Evolutionary conservation across 345 rosid genomes (phyloP).

Genomic region (Bretschneidera sinensis): DNA sequence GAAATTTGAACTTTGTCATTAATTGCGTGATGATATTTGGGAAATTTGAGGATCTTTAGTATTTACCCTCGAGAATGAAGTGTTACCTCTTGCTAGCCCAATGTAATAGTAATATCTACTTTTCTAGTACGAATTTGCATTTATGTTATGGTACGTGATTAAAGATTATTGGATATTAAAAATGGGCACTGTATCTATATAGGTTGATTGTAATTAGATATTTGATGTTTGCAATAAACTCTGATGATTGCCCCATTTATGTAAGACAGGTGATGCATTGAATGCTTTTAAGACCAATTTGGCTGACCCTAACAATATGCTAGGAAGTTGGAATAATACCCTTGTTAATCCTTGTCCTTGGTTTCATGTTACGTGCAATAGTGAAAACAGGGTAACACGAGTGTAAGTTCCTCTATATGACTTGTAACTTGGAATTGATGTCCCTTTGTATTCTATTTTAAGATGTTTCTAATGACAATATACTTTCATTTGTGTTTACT

Average conservation of each 20-base stretch:
- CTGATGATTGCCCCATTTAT: neutral
- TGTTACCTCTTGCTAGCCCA: neutral
- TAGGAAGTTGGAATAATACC: neutral
- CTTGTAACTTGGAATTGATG: neutral
- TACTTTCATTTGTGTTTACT: too few species aligned
- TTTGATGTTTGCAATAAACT: neutral
- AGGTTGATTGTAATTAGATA: too few species aligned
- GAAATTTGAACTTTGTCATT: too few species aligned
- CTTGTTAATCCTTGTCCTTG: neutral
- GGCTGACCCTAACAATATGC: neutral
- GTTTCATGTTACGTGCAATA: neutral
- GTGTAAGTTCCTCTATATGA: neutral
- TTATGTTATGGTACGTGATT: neutral
- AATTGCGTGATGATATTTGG: too few species aligned
- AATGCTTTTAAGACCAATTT: neutral
- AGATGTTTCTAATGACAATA: too few species aligned
- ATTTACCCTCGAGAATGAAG: too few species aligned
- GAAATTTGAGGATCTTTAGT: too few species aligned
- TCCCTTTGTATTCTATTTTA: neutral
- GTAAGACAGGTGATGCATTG: neutral
- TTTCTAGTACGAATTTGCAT: neutral
- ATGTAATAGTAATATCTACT: neutral
- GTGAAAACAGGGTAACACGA: too few species aligned
- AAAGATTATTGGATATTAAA: neutral
- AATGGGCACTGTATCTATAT: too few species aligned